phyloP scores from a whole-genome alignment of 2,329 filamentous ascomycete genomes.

The Didymella exigua region DNA sequence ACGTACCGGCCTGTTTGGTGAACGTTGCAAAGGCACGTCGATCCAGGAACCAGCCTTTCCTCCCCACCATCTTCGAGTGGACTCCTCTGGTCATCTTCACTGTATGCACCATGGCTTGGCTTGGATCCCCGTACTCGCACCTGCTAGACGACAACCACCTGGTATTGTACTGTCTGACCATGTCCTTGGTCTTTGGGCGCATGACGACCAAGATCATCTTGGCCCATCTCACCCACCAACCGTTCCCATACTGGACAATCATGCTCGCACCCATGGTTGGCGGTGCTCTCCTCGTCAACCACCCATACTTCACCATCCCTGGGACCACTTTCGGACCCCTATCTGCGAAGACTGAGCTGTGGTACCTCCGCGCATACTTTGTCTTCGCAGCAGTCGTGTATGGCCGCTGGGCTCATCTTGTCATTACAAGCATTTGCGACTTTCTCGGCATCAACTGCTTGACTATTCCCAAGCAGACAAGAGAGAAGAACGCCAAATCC shows the following conservation, averaged over 20 bases:
- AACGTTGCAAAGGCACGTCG: constrained; percentile 82
- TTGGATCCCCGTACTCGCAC: constrained; percentile 86
- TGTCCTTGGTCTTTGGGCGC: constrained; percentile 96
- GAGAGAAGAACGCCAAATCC: constrained; percentile 34
- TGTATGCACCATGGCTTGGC: constrained; percentile 76
- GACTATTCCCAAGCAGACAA: constrained; percentile 66
- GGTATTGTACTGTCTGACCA: constrained; percentile 87
- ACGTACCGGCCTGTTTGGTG: constrained; percentile 86
- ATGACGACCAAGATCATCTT: constrained; percentile 99
- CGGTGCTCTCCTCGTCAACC: constrained; percentile 81
- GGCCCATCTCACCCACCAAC: constrained; percentile 88
- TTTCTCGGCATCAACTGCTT: constrained; percentile 94
- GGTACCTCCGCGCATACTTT: constrained; percentile 85
- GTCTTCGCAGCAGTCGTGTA: constrained; percentile 84
- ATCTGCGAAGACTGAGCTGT: constrained; percentile 69
- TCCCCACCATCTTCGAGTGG: constrained; percentile 92
- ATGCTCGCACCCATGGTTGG: constrained; percentile 86
- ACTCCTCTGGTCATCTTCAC: constrained; percentile 86
- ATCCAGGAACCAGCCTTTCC: constrained; percentile 72
- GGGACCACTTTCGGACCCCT: constrained; percentile 62
- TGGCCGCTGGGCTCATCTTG: constrained; percentile 88
- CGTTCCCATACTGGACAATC: constrained; percentile 96
- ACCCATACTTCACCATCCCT: constrained; percentile 66
- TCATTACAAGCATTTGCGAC: constrained; percentile 88
- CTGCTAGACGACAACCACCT: constrained; percentile 84